These are phyloP conservation scores for Candida ascalaphidarum DNA, from an alignment of 805 yeast species.

Conservation along the genomic window DNA sequence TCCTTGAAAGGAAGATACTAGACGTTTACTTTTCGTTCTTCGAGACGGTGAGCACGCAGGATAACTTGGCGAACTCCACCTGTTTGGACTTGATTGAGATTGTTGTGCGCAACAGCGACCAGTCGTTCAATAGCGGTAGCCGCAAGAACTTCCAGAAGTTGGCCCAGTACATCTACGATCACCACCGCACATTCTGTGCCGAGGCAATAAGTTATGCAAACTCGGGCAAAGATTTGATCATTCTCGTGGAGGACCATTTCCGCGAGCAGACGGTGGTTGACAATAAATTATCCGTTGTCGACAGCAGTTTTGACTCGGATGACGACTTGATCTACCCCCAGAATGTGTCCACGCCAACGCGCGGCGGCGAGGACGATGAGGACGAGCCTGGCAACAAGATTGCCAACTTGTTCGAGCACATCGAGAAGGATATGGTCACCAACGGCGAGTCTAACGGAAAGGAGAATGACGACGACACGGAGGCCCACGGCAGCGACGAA, in stretches of 20 bases:
- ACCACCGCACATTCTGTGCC: slow-evolving; percentile 19
- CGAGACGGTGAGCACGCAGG: slow-evolving; percentile 35
- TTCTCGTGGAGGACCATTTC: slow-evolving; percentile 14
- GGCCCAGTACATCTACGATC: slow-evolving; percentile 20
- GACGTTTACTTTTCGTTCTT: slow-evolving; percentile 42
- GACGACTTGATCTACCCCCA: slow-evolving; percentile 1
- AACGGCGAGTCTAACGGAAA: slow-evolving; percentile 7
- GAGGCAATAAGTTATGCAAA: slow-evolving; percentile 16
- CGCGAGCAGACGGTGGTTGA: slow-evolving; percentile 2
- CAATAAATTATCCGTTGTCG: slow-evolving; percentile 2
- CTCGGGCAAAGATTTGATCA: slow-evolving; percentile 14
- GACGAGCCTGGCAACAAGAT: slow-evolving; percentile 3
- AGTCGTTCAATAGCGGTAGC: slow-evolving; percentile 3
- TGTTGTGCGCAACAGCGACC: slow-evolving; percentile 16
- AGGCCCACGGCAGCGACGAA: too few relatives aligned
- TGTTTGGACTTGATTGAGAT: slow-evolving; percentile 61
- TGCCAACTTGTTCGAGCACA: slow-evolving; percentile 9
- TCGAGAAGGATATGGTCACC: slow-evolving; percentile 6
- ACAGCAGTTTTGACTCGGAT: slow-evolving; percentile 3
- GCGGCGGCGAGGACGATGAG: slow-evolving; percentile 9
- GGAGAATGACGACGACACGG: slow-evolving; percentile 3
- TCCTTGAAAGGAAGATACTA: slow-evolving; percentile 48
- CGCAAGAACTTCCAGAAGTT: slow-evolving; percentile 18
- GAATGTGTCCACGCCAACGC: slow-evolving; percentile 20
- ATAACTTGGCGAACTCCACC: slow-evolving; percentile 67